These are phyloP conservation scores for Tuber aestivum DNA, from an alignment of 495 filamentous ascomycete species.

Conservation along the genomic window DNA sequence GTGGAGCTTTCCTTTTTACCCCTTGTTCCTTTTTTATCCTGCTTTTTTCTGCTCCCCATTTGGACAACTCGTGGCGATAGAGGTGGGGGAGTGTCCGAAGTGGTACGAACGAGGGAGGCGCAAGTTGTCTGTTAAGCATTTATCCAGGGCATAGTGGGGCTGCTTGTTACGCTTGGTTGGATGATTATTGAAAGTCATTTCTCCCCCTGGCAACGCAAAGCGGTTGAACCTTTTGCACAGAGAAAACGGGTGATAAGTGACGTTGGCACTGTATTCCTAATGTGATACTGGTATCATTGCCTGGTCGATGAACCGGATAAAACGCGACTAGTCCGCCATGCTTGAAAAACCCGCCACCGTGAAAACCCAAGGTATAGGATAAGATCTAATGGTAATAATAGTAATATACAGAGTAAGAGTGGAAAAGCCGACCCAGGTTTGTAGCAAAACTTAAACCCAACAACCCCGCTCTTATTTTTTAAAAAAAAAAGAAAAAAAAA, in stretches of 20 bases:
- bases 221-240: neutral
- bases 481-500: neutral
- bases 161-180: conserved; percentile 1
- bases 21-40: conserved; percentile 5
- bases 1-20: conserved; percentile 12
- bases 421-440: neutral
- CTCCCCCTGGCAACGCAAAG: neutral
- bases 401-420: neutral
- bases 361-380: neutral
- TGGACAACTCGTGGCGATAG: neutral
- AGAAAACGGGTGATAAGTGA: neutral
- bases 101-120: neutral
- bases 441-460: neutral
- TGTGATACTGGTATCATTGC: neutral
- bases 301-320: neutral
- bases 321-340: neutral
- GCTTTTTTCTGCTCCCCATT: conserved; percentile 4
- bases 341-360: neutral
- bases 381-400: neutral
- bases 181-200: neutral
- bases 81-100: neutral
- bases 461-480: neutral
- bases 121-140: conserved; percentile 3
- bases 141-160: neutral
- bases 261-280: neutral